A percentile compares a stretch with the other conserved stretches of the same genome.
phyloP scores from a whole-genome alignment of 2,329 filamentous ascomycete species.

The Cryphonectria naterciae region DNA sequence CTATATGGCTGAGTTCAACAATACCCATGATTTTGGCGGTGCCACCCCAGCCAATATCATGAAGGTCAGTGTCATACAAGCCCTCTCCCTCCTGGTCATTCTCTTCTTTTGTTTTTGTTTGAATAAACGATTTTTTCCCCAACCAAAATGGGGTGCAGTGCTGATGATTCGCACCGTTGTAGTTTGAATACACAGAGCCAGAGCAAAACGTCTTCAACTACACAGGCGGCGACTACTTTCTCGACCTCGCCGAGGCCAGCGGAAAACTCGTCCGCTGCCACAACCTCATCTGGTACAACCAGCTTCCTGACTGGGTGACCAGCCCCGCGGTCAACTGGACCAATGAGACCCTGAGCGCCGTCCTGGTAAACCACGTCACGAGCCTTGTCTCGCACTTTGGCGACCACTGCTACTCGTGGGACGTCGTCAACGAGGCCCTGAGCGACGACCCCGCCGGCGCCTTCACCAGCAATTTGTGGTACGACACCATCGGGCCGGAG shows the following conservation, averaged over 20 bases:
- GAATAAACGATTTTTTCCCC: too few relatives aligned
- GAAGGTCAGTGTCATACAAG: background rate
- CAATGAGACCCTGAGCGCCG: conserved; percentile 51
- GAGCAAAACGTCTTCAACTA: conserved; percentile 62
- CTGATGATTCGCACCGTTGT: background rate
- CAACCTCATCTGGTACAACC: conserved; percentile 50
- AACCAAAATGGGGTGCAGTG: too few relatives aligned
- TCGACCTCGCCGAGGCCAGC: conserved; percentile 47
- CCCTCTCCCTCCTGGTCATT: too few relatives aligned
- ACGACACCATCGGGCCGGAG: conserved; percentile 52
- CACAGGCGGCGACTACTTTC: conserved; percentile 57
- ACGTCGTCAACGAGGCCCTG: conserved; percentile 62
- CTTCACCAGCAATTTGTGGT: conserved; percentile 53
- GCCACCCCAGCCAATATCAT: conserved; percentile 17
- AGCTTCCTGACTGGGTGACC: conserved; percentile 56
- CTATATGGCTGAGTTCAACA: conserved; percentile 17
- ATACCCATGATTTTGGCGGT: conserved; percentile 11
- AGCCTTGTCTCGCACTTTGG: conserved; percentile 51
- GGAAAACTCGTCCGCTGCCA: conserved; percentile 62
- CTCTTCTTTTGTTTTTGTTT: too few relatives aligned
- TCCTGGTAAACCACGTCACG: conserved; percentile 58
- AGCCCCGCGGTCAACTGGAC: conserved; percentile 47
- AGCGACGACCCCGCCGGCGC: conserved; percentile 53
- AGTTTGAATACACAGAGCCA: conserved; percentile 55
- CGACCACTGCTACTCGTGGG: conserved; percentile 54